phyloP scores from a whole-genome alignment of 2,329 filamentous ascomycete genomes.

The Phaeoacremonium minimum region DNA sequence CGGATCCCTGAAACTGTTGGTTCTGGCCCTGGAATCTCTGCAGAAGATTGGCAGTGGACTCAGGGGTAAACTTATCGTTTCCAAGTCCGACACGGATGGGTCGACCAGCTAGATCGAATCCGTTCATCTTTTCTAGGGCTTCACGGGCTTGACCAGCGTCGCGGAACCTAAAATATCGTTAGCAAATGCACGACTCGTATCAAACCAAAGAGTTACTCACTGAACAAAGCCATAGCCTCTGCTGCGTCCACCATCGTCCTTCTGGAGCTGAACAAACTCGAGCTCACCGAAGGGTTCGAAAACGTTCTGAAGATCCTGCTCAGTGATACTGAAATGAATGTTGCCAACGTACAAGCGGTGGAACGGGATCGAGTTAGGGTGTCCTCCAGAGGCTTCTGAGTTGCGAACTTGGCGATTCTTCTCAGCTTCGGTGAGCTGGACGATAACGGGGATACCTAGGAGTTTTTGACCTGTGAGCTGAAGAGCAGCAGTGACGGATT shows the following conservation, averaged over 20 bases:
- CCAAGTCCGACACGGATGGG: constrained; percentile 97
- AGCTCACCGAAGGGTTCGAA: constrained; percentile 98
- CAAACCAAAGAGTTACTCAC: constrained; percentile 51
- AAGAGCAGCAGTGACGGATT: constrained; percentile 87
- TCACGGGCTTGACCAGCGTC: constrained; percentile 89
- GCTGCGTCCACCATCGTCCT: constrained; percentile 86
- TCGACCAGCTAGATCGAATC: constrained; percentile 94
- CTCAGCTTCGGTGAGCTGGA: constrained; percentile 96
- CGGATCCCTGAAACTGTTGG: constrained; percentile 78
- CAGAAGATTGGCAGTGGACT: constrained; percentile 88
- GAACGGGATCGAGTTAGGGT: constrained; percentile 85
- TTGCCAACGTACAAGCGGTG: constrained; percentile 98
- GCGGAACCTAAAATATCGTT: constrained; percentile 63
- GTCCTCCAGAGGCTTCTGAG: constrained; percentile 62
- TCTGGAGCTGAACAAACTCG: constrained; percentile 95
- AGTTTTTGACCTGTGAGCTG: constrained; percentile 98
- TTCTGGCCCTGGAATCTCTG: constrained; percentile 86
- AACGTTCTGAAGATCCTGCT: constrained; percentile 90
- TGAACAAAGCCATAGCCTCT: constrained; percentile 98
- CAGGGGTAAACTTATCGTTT: constrained; percentile 99
- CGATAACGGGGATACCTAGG: constrained; percentile 97
- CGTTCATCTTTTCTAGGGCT: constrained; percentile 98
- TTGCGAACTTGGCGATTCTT: constrained; percentile 96
- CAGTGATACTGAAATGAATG: constrained; percentile 98
- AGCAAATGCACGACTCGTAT: constrained; percentile 24